Conservation (phyloP, 257 asterid genomes). For the Avicennia marina region DNA sequence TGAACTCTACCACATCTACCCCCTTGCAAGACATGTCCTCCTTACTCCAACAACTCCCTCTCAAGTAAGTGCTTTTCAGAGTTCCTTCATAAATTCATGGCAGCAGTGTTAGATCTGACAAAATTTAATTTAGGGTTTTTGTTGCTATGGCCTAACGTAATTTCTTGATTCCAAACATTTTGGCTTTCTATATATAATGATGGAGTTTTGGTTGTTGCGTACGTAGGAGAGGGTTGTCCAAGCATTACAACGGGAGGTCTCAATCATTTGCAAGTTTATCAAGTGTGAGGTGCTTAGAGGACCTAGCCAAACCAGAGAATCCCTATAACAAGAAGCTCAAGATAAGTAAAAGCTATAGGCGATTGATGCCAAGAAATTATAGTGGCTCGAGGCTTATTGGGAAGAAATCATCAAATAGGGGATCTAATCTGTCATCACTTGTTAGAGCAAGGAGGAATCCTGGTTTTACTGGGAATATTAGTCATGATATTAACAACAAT, state of each 20-base stretch:
- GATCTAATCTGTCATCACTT: conserved; percentile 23
- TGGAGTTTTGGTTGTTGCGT: no score
- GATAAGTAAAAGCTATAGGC: conserved; percentile 42
- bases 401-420: no score
- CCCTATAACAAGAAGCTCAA: conserved; percentile 59
- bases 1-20: conserved; percentile 8
- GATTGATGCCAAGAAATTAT: no score
- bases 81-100: no score
- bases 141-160: not conserved
- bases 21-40: conserved; percentile 58
- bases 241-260: conserved; percentile 68
- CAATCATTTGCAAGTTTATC: conserved; percentile 55
- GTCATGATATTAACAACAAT: not conserved
- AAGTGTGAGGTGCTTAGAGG: conserved; percentile 47
- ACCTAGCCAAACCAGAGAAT: conserved; percentile 53
- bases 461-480: conserved; percentile 22
- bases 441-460: conserved; percentile 19
- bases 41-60: conserved; percentile 57
- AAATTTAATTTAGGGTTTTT: not conserved
- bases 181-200: no score
- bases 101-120: not conserved
- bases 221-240: conserved; percentile 64
- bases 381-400: no score
- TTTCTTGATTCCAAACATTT: no score
- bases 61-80: conserved; percentile 72